Base-by-base conservation (phyloP, 345 rosid genomes). In the Gossypium australe region DNA sequence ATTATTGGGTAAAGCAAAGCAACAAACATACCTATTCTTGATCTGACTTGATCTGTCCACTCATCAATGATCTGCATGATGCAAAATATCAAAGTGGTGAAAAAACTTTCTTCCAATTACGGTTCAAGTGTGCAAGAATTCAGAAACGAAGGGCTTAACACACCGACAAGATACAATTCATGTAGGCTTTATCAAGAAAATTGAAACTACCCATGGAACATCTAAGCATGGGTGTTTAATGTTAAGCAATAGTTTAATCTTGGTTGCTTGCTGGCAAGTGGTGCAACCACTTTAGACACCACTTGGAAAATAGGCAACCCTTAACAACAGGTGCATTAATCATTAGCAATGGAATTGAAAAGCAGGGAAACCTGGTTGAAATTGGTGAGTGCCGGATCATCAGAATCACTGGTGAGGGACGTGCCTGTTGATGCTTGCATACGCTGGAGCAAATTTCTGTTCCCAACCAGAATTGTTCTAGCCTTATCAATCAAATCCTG, bases 401-500 rank as follows among this genome's bases (percentile, higher is more conserved):
- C 89, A 0, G 81, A 80, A 71, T 83, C 89, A 12, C 41, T 65
- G 0, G 77, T 63, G 12, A 64, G 16, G 11, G 91, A 80, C 79
- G 85, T 78, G 18, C 90, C 88, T 25, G 80, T 63, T 0, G 92
- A 85, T 48, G 80, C 82, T 76, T 94, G 92, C 93, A 92, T 92
- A 76, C 84, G 81, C 77, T 80, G 88, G 51, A 94, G 65, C 45
- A 85, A 78, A 72, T 67, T 89, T 79, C 88, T 86, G 80, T 90
- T 94, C 73, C 91, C 94, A 73, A 92, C 84, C 41, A 94, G 88
- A 84, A 84, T 84, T 3, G 88, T 83, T 25, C 79, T 87, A 59
- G 97, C 97, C 83, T 89, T 92, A 77, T 94, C 98, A 78, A 94
- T 85, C 86, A 94, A 85, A 84, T 94, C 95, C 98, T 94, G 80